Base-by-base conservation (phyloP, 306 rosid genomes). In the Trifolium pratense region DNA sequence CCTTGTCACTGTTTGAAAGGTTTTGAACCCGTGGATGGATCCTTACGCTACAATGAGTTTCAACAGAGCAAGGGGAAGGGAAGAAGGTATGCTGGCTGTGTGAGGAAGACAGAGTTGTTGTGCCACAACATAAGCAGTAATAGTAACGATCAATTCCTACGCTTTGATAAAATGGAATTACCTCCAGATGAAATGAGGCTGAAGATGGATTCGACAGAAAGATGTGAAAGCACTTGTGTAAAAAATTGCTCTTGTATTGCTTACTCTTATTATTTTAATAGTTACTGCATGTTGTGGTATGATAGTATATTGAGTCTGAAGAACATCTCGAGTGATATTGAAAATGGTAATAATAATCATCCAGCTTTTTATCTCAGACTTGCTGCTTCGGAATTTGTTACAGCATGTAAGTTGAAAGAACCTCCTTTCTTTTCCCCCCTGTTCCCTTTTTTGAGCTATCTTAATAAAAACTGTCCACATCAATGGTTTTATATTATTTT, bases 311-410 rank as follows among this genome's bases (percentile, higher is more conserved):
- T 17, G 2, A 45, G 7, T 45, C 64, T 73, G 2, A 81, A 31
- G 46, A 75, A 69, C 23, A 20, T 25, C 71, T 37, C 71, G 11
- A 26, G 7, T 40, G 29, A 56, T 43, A 21, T 2, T 48, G 17
- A 48, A n/a, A n/a, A n/a, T n/a, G n/a, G n/a, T 20, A 12, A 79
- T 25, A 2, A 9, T 16, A 4, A 11, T 0, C 8, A 3, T n/a
- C 49, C 36, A 40, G 6, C 49, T 36, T 66, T 79, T 46, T 16
- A 4, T 61, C 75, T 79, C 26, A 79, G 57, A 46, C 58, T 79
- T 36, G 66, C 55, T 46, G 39, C 18, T 39, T 13, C 73, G 7
- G 73, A 70, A 17, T 37, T 63, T 13, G 7, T 1, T 25, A 5
- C 3, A 1, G 9, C 3, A 7, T 62, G 78, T 79, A 79, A 13